These are phyloP conservation scores for Phytophthora aleatoria DNA, from an alignment of 352 stramenopile genomes.

Conservation along the genomic window DNA sequence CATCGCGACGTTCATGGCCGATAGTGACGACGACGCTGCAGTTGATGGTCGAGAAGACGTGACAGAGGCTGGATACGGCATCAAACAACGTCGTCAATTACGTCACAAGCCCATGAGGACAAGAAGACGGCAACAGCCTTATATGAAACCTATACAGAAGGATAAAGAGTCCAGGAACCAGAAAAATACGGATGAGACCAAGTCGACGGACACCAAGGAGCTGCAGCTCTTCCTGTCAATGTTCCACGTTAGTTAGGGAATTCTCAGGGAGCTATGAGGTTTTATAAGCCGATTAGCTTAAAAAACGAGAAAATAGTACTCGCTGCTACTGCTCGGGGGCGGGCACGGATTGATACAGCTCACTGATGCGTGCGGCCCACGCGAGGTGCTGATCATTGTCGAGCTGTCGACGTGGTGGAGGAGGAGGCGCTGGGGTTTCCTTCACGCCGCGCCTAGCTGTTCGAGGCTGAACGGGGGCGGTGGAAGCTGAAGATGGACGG, in stretches of 20 bases:
- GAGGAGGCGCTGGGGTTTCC: slow-evolving; percentile 1
- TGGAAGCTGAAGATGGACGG: slow-evolving; percentile 8
- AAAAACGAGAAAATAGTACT: slow-evolving; percentile 2
- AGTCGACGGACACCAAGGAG: slow-evolving; percentile 44
- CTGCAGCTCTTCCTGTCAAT: slow-evolving; percentile 64
- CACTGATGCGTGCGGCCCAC: slow-evolving; percentile 62
- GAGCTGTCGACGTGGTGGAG: slow-evolving; percentile 22
- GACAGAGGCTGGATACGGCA: background rate
- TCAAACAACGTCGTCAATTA: slow-evolving; percentile 14
- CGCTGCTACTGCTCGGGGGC: background rate
- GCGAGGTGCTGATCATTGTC: slow-evolving; percentile 52
- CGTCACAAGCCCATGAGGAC: background rate
- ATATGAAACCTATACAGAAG: slow-evolving; percentile 16
- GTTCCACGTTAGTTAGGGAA: slow-evolving; percentile 46
- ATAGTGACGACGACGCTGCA: slow-evolving; percentile 45
- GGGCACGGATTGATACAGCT: slow-evolving; percentile 47
- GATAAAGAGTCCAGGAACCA: slow-evolving; percentile 8
- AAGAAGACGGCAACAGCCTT: slow-evolving; percentile 31
- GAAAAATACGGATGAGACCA: slow-evolving; percentile 7
- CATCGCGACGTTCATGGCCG: slow-evolving; percentile 77
- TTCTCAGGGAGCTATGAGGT: background rate
- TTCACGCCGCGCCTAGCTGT: slow-evolving; percentile 9
- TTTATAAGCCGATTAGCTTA: background rate
- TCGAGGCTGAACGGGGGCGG: background rate
- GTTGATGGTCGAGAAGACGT: slow-evolving; percentile 10